Percentiles rank a stretch among this genome's conserved stretches.
phyloP scores from a whole-genome alignment of 306 rosid species.

The Mimosa pudica region DNA sequence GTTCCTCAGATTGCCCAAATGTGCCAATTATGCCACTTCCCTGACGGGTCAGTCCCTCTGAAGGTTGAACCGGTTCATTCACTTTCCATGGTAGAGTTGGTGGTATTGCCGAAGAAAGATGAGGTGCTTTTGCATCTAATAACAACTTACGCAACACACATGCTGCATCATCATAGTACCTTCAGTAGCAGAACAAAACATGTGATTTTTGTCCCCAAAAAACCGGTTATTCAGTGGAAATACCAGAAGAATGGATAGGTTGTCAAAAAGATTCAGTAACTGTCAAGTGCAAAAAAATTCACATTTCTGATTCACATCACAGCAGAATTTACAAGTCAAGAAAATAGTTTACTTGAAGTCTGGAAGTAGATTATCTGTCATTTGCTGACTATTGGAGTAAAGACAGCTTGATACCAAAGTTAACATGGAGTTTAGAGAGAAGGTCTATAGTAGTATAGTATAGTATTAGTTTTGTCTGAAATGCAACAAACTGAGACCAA shows the following conservation, averaged over 20 bases:
- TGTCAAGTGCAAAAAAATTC: neutral
- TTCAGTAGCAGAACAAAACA: conserved; percentile 35
- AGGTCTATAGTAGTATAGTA: neutral
- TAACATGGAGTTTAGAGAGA: conserved; percentile 12
- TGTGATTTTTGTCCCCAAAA: conserved; percentile 15
- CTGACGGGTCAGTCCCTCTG: conserved; percentile 93
- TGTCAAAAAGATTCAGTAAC: neutral
- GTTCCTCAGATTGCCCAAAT: conserved; percentile 93
- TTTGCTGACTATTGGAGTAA: neutral
- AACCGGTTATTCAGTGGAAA: conserved; percentile 7
- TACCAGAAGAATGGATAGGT: conserved; percentile 4
- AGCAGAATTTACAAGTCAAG: neutral
- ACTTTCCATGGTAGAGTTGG: conserved; percentile 93
- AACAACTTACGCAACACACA: conserved; percentile 91
- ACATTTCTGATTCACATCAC: neutral
- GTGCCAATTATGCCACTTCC: conserved; percentile 96
- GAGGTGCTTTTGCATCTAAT: conserved; percentile 96
- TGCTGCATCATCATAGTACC: conserved; percentile 96
- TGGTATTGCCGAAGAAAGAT: conserved; percentile 92
- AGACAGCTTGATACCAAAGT: neutral
- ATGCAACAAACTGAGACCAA: neutral
- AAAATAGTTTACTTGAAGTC: neutral
- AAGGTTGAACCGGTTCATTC: conserved; percentile 76
- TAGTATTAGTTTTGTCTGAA: neutral
- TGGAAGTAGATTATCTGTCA: neutral